A percentile compares a stretch with the other conserved stretches of the same genome.
Conservation (phyloP, 2,329 filamentous ascomycete genomes). For the Escovopsis sp. region DNA sequence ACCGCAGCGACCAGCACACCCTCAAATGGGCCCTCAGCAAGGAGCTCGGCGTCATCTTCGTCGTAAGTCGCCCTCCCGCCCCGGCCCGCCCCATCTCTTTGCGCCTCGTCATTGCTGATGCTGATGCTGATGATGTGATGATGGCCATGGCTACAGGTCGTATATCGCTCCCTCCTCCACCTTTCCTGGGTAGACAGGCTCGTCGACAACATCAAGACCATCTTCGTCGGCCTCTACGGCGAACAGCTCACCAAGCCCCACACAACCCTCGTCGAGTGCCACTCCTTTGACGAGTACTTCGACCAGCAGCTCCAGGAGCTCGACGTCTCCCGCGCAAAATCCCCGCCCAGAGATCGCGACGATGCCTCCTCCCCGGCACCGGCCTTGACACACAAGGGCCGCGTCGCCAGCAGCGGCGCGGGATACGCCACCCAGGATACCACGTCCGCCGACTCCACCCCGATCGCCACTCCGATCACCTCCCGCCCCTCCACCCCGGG, state of each 20-base stretch:
- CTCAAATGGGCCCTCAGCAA: slow-evolving; percentile 88
- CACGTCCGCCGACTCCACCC: slow-evolving; percentile 53
- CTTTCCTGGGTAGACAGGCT: slow-evolving; percentile 95
- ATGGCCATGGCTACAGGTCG: slow-evolving; percentile 46
- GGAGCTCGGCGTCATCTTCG: slow-evolving; percentile 88
- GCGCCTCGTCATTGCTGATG: too few species aligned
- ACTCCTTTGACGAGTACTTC: slow-evolving; percentile 80
- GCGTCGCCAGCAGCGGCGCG: slow-evolving; percentile 17
- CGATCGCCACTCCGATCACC: slow-evolving; percentile 53
- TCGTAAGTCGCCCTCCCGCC: slow-evolving; percentile 36
- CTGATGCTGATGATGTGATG: slow-evolving; percentile 6
- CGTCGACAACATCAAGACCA: slow-evolving; percentile 82
- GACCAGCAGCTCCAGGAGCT: slow-evolving; percentile 82
- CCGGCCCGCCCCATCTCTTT: too few species aligned
- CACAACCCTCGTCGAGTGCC: slow-evolving; percentile 63
- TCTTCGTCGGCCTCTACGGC: slow-evolving; percentile 83
- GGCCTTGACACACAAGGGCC: slow-evolving; percentile 26
- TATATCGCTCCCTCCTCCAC: slow-evolving; percentile 90
- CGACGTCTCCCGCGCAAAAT: slow-evolving; percentile 29
- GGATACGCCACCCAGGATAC: slow-evolving; percentile 14
- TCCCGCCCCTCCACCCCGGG: slow-evolving; percentile 69
- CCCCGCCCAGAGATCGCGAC: slow-evolving; percentile 13
- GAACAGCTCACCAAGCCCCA: slow-evolving; percentile 72
- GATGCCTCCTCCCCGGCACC: slow-evolving; percentile 17
- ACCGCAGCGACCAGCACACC: slow-evolving; percentile 85